Evolutionary conservation across 148 eudicot species (phyloP).

Genomic region (Camellia granthamiana): DNA sequence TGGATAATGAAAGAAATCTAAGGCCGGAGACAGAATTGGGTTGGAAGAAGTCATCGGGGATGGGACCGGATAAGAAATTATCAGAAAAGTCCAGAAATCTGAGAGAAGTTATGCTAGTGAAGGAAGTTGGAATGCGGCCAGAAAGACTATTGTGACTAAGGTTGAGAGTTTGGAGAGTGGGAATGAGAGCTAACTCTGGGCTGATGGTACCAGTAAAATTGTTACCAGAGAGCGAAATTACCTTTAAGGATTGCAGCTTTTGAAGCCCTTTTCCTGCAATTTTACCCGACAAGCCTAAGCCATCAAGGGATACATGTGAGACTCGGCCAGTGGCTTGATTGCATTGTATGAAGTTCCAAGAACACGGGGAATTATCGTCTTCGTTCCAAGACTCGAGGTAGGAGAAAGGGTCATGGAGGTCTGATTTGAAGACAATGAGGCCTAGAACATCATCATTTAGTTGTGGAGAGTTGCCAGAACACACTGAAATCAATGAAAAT

Average conservation of each 20-base stretch:
- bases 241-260: slow-evolving; percentile 52
- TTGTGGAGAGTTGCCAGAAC: slow-evolving; percentile 16
- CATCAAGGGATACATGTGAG: slow-evolving; percentile 39
- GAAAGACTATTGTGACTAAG: slow-evolving; percentile 60
- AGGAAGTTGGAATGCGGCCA: slow-evolving; percentile 45
- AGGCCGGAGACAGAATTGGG: slow-evolving; percentile 32
- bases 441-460: slow-evolving; percentile 89
- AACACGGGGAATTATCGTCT: slow-evolving; percentile 82
- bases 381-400: slow-evolving; percentile 71
- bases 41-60: slow-evolving; percentile 52
- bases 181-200: slow-evolving; percentile 40
- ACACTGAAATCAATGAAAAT: slow-evolving; percentile 14
- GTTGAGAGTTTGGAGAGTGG: slow-evolving; percentile 57
- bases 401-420: slow-evolving; percentile 45
- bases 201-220: slow-evolving; percentile 54
- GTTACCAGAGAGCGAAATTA: slow-evolving; percentile 59
- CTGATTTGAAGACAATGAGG: slow-evolving; percentile 86
- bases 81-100: slow-evolving; percentile 65
- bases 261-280: slow-evolving; percentile 63
- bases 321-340: slow-evolving; percentile 57
- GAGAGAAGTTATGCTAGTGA: slow-evolving; percentile 32
- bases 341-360: slow-evolving; percentile 69
- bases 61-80: slow-evolving; percentile 55
- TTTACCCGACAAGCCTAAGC: slow-evolving; percentile 63
- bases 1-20: slow-evolving; percentile 59